Evolutionary conservation across 1,139 yeast genomes (phyloP), one percentile per base, ranked within the genome.

Genomic region (Debaryomyces sp.): DNA sequence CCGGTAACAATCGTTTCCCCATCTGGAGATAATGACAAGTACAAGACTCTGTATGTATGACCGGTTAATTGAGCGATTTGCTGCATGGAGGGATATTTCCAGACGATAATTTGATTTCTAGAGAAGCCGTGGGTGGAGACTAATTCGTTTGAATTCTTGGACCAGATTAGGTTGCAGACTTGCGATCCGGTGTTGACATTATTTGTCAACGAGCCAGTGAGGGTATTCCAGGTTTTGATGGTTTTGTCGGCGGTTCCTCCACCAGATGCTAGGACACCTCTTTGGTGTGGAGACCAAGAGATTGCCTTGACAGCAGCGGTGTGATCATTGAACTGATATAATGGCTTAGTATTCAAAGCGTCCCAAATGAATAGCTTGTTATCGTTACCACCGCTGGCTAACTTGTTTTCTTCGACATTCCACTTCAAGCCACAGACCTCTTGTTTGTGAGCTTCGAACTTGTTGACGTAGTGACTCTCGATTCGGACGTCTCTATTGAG

Each of bases 1-100:
- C 99, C 99, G 0, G 99, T 92, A 2, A 94, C 99, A n/a, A 94
- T 87, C 0, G 98, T 90, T 54, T 89, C 92, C 1, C 99, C 99
- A 68, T 94, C 98, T 0, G 98, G 97, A n/a, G 96, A 87, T 71
- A 94, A 77, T 3, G 97, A 84, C 55, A 94, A 75, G 64, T 94
- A 95, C 44, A 95, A 72, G 6, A 94, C 99, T 52, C 99, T 78
- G 63, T 88, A 90, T 1, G 97, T 89, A 62, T 94, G 99, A 0
- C 98, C 99, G 7, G 96, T 90, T 48, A 94, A 78, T 41, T 92
- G 90, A 0, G 97, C 97, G 33, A 94, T 83, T 58, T 94, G 98
- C 56, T 89, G 89, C 92, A 95, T 84, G 17, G 88, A 82, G 12
- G 96, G 96, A 60, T 89, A 92, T 63, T 92, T 91, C 99, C 99